Percentiles rank a stretch among this genome's conserved stretches.
These are phyloP conservation scores for Neofusicoccum ribis DNA, from an alignment of 2,329 filamentous ascomycete species.

Conservation along the genomic window DNA sequence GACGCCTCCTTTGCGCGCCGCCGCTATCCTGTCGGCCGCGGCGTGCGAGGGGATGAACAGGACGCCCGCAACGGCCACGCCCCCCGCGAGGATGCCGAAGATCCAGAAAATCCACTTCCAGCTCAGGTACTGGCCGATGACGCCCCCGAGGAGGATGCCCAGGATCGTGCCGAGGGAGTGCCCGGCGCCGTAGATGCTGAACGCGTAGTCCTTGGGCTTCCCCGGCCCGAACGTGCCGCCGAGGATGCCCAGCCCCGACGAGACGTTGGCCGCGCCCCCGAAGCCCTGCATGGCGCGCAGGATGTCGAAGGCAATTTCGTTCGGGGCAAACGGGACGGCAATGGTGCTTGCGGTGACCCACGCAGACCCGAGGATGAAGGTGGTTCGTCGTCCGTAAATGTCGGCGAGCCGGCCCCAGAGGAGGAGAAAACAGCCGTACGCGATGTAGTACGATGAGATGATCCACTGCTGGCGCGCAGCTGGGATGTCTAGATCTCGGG, in stretches of 20 bases:
- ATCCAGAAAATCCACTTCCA: slow-evolving; percentile 51
- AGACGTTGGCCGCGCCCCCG: slow-evolving; percentile 68
- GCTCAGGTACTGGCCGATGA: slow-evolving; percentile 59
- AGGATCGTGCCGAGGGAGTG: slow-evolving; percentile 65
- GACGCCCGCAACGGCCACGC: slow-evolving; percentile 58
- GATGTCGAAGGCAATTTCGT: slow-evolving; percentile 68
- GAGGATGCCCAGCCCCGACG: slow-evolving; percentile 69
- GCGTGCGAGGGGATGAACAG: slow-evolving; percentile 56
- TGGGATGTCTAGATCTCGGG: slow-evolving; percentile 57
- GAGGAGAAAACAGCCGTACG: slow-evolving; percentile 63
- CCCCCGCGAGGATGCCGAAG: slow-evolving; percentile 59
- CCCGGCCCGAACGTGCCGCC: slow-evolving; percentile 67
- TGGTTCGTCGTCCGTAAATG: slow-evolving; percentile 64
- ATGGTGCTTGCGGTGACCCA: slow-evolving; percentile 63
- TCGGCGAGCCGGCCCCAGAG: slow-evolving; percentile 69
- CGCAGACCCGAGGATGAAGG: slow-evolving; percentile 64
- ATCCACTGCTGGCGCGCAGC: slow-evolving; percentile 65
- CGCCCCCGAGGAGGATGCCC: slow-evolving; percentile 62
- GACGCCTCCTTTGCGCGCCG: slow-evolving; percentile 36
- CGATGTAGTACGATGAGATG: slow-evolving; percentile 64
- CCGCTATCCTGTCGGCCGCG: slow-evolving; percentile 36
- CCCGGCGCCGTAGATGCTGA: slow-evolving; percentile 64
- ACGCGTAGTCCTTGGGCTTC: slow-evolving; percentile 70
- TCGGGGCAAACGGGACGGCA: slow-evolving; percentile 63
- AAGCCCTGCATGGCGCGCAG: slow-evolving; percentile 68